phyloP scores from a whole-genome alignment of 257 asterid species.

The Asclepias syriaca region DNA sequence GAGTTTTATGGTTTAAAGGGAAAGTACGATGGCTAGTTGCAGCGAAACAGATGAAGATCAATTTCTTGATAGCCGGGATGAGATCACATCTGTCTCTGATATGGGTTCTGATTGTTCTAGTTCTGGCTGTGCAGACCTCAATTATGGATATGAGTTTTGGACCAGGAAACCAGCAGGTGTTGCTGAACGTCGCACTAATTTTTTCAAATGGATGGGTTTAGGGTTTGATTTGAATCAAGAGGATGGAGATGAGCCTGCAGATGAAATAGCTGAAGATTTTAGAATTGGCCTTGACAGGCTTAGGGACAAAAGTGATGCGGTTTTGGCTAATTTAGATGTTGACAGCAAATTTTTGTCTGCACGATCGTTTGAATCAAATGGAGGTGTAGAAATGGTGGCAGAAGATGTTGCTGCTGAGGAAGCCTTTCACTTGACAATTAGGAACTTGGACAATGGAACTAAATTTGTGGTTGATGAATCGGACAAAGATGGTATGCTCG shows the following conservation, averaged over 20 bases:
- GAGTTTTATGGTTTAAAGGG: not conserved
- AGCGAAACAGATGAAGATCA: conserved; percentile 43
- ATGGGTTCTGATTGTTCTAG: conserved; percentile 41
- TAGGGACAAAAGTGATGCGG: conserved; percentile 34
- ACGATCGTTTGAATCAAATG: conserved; percentile 30
- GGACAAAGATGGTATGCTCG: conserved; percentile 36
- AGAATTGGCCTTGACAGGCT: conserved; percentile 28
- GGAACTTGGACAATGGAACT: conserved; percentile 46
- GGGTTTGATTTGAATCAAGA: conserved; percentile 29
- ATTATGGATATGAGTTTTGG: conserved; percentile 69
- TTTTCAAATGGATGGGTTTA: conserved; percentile 65
- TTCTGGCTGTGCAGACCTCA: conserved; percentile 33
- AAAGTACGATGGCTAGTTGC: conserved; percentile 35
- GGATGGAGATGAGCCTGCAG: conserved; percentile 26
- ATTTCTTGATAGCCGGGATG: conserved; percentile 60
- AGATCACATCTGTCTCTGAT: conserved; percentile 42
- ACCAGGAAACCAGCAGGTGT: conserved; percentile 54
- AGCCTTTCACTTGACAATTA: conserved; percentile 30
- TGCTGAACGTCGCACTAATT: conserved; percentile 54
- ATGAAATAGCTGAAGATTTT: conserved; percentile 18
- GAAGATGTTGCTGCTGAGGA: conserved; percentile 29
- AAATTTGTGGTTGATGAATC: conserved; percentile 43
- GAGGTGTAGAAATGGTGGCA: conserved; percentile 23
- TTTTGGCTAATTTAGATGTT: conserved; percentile 41
- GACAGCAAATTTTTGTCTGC: conserved; percentile 38